A percentile compares a stretch with the other conserved stretches of the same genome.
Evolutionary conservation across 805 yeast species (phyloP).

Genomic region (Candida caryicola): DNA sequence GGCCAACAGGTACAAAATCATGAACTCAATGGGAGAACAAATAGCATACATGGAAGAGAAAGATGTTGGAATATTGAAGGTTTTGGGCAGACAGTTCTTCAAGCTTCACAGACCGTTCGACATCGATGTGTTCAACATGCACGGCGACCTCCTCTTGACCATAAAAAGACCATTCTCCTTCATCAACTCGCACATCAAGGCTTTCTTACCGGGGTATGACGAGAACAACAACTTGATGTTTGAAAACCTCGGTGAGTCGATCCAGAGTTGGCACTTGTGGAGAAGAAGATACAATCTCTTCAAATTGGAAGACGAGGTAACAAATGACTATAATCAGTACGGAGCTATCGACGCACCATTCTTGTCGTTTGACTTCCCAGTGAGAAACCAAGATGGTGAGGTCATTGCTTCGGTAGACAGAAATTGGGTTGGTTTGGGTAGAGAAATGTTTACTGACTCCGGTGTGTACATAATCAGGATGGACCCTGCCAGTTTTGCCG

Average conservation of each 20-base stretch:
- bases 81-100: constrained; percentile 78
- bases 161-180: constrained; percentile 82
- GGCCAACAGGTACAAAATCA: constrained; percentile 72
- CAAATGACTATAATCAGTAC: constrained; percentile 64
- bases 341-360: constrained; percentile 87
- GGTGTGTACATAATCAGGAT: constrained; percentile 86
- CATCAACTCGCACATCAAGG: constrained; percentile 84
- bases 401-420: constrained; percentile 79
- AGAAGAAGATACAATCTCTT: constrained; percentile 84
- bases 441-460: constrained; percentile 91
- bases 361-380: constrained; percentile 82
- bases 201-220: constrained; percentile 56
- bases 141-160: constrained; percentile 58
- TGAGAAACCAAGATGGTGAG: constrained; percentile 52
- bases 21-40: constrained; percentile 69
- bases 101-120: constrained; percentile 83
- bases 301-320: constrained; percentile 37
- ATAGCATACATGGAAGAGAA: constrained; percentile 82
- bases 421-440: constrained; percentile 92
- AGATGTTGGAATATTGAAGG: constrained; percentile 65
- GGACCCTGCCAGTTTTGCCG: constrained; percentile 69
- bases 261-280: constrained; percentile 95
- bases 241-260: constrained; percentile 73
- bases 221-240: constrained; percentile 33
- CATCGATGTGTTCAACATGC: constrained; percentile 65